phyloP scores from a whole-genome alignment of 768 basidiomycete genomes.

The Fomitopsis serialis region DNA sequence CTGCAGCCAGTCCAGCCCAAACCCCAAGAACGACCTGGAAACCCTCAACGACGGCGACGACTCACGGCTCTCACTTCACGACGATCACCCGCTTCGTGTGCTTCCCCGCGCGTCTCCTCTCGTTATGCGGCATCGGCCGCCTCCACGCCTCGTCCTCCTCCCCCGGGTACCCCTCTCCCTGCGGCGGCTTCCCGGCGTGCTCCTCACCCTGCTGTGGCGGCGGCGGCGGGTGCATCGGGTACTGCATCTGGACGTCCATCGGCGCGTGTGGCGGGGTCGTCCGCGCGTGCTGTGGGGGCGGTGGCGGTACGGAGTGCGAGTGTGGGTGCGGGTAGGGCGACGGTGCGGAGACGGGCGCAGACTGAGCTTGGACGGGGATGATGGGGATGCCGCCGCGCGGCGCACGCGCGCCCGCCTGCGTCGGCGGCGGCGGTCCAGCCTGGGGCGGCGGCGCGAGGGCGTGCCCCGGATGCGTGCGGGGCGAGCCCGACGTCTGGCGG shows the following conservation, averaged over 20 bases:
- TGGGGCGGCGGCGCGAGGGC: background rate
- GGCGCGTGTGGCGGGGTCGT: constrained; percentile 23
- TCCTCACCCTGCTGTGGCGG: constrained; percentile 20
- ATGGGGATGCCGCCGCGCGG: background rate
- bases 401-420: background rate
- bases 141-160: constrained; percentile 70
- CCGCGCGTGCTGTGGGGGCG: constrained; percentile 1
- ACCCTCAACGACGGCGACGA: no score
- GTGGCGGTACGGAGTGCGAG: constrained; percentile 13
- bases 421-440: background rate
- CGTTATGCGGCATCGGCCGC: constrained; percentile 65
- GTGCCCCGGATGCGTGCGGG: background rate
- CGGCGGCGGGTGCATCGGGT: constrained; percentile 26
- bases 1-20: no score
- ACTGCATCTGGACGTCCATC: constrained; percentile 18
- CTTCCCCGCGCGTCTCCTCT: constrained; percentile 74
- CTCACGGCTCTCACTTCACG: constrained; percentile 17
- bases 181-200: constrained; percentile 15
- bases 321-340: background rate
- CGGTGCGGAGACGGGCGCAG: background rate
- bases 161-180: constrained; percentile 44
- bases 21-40: no score
- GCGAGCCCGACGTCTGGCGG: no score
- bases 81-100: constrained; percentile 68
- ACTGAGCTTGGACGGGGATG: background rate